phyloP scores from a whole-genome alignment of 495 filamentous ascomycete species.

The Penicillium malachiteum region DNA sequence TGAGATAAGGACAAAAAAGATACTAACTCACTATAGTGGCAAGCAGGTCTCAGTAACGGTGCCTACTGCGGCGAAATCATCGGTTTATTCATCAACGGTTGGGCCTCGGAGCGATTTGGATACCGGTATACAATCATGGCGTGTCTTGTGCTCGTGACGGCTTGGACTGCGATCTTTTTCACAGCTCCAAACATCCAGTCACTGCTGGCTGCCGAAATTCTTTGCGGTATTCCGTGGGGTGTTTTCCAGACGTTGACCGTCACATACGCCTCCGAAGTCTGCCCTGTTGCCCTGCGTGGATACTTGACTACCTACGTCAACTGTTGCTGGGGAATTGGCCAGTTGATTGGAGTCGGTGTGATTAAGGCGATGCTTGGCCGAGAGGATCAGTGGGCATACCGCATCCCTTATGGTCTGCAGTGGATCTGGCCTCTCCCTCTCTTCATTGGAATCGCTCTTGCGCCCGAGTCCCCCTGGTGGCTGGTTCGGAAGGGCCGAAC shows the following conservation, averaged over 20 bases:
- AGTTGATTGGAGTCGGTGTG: slow-evolving; percentile 72
- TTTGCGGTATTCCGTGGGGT: slow-evolving; percentile 79
- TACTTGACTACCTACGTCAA: slow-evolving; percentile 82
- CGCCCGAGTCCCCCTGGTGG: slow-evolving; percentile 83
- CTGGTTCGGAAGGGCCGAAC: slow-evolving; percentile 68
- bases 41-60: slow-evolving; percentile 73
- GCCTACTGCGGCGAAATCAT: slow-evolving; percentile 68
- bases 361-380: slow-evolving; percentile 63
- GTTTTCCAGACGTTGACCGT: slow-evolving; percentile 79
- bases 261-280: slow-evolving; percentile 80
- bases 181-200: slow-evolving; percentile 67
- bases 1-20: background rate
- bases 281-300: slow-evolving; percentile 67
- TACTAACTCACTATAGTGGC: slow-evolving; percentile 50
- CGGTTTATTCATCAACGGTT: slow-evolving; percentile 74
- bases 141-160: slow-evolving; percentile 63
- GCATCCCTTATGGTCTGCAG: slow-evolving; percentile 70
- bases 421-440: slow-evolving; percentile 86
- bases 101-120: slow-evolving; percentile 71
- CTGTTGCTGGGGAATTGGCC: slow-evolving; percentile 78
- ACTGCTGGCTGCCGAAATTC: slow-evolving; percentile 70
- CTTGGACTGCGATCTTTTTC: slow-evolving; percentile 75
- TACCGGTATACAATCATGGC: slow-evolving; percentile 71
- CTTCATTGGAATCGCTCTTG: slow-evolving; percentile 66
- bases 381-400: slow-evolving; percentile 63